Base-by-base conservation (phyloP, 1,284 basidiomycete species). In the Ganoderma sinense region DNA sequence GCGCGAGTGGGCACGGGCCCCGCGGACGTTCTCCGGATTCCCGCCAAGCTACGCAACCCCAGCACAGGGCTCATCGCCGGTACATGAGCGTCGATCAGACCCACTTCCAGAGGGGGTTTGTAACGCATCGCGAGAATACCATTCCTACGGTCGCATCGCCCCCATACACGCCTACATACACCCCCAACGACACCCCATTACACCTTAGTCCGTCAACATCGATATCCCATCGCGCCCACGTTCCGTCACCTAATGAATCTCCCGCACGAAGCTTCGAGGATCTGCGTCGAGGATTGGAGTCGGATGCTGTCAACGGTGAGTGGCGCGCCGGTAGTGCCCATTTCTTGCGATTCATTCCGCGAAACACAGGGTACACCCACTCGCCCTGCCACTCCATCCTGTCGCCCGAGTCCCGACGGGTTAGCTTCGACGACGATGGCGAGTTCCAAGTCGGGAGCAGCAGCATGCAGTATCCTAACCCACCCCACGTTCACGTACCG, bases 81-180 rank as follows among this genome's bases (percentile, higher is more conserved):
- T 78, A 78, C 39, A 75, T 79, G 67, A 82, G 80, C 69, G 77
- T 79, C n/a, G 82, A 82, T 71, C 77, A 80, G 68, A 76, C 77
- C 0, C 70, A 74, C 64, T 80, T 76, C 66, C 80, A 81, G 69
- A 76, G 78, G 13, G 77, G 76, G 36, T 77, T 73, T 64, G 74
- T 81, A 16, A 63, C 74, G 4, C 80, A 81, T 51, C 77, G 69
- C 58, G 75, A 72, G 31, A 76, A 75, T 60, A 66, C 72, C 33
- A 72, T 76, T 5, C 66, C 70, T n/a, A 69, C 74, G 6, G 71
- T 62, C 62, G 18, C 60, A 36, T 43, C 81, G 78, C 4, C 80
- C 13, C 70, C 75, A 4, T 78, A 79, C 69, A 73, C 77, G 2
- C 75, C 75, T 2, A 68, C 74, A 5, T 67, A 69, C 51, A 74